Base-by-base conservation (phyloP, 768 basidiomycete species). In the Pisolithus orientalis region DNA sequence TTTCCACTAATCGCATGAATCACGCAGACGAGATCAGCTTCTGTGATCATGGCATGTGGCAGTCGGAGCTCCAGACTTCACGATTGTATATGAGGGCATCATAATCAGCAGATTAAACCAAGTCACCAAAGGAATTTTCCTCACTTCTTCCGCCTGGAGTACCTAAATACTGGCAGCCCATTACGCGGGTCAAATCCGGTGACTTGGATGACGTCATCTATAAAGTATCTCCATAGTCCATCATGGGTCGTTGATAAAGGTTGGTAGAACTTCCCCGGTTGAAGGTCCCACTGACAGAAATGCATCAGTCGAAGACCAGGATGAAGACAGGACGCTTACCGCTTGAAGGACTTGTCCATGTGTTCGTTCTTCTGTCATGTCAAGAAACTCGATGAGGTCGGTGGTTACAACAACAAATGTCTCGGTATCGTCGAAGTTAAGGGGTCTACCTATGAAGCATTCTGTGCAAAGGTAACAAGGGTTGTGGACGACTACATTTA, bases 151-250 rank as follows among this genome's bases (percentile, higher is more conserved):
- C 34, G 34, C 14, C 34, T 13, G 34, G 13, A 34, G 34, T 13
- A 34, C 13, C 11, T 34, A 13, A 34, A 34, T 34, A 14, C 13
- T 11, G 34, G 34, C 34, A 13, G 14, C 13, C 34, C 34, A 2
- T 24, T 43, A 21, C 57, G 40, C 1, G 50, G 1, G 17, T 55
- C 40, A 39, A 63, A 63, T 9, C 61, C 63, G 4, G 53, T 14
- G 11, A 34, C 34, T 14, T 34, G 34, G 11, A 34, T 34, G 4
- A 34, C 13, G 5, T 34, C 34, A 34, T 34, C 34, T 13, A 34
- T 34, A 11, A 34, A 13, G 34, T 34, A 34, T 13, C 34, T 34
- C 34, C 34, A 34, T 13, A 34, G 5, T 4, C 34, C 34, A 14
- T 34, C 34, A 13, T 34, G 10, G 5, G 34, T 34, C 11, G 34